Evolutionary conservation across 257 asterid species (phyloP).

Genomic region (Perilla frutescens): DNA sequence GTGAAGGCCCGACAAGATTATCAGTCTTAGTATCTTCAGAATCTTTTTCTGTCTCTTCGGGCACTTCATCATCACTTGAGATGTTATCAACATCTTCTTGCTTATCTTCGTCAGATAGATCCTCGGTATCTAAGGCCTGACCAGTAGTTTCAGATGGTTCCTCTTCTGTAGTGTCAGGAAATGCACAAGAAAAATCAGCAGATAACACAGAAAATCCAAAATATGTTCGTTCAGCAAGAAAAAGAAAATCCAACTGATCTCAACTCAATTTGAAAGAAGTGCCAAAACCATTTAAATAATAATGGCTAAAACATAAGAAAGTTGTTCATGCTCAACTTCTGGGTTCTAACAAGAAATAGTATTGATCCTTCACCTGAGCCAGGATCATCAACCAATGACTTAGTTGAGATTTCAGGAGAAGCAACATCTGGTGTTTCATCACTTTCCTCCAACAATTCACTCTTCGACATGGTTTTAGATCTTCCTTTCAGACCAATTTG

Average conservation of each 20-base stretch:
- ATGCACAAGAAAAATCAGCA: constrained; percentile 23
- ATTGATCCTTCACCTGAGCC: constrained; percentile 54
- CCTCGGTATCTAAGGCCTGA: constrained; percentile 41
- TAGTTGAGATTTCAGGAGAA: constrained; percentile 44
- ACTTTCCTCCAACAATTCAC: constrained; percentile 45
- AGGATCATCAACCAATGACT: constrained; percentile 42
- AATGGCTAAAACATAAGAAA: not conserved
- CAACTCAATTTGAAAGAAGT: not conserved
- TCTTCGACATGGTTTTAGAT: constrained; percentile 43
- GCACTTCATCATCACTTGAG: constrained; percentile 49
- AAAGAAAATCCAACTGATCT: not conserved
- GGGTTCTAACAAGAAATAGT: not conserved
- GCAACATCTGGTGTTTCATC: constrained; percentile 44
- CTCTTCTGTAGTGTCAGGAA: constrained; percentile 41
- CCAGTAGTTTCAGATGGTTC: constrained; percentile 35
- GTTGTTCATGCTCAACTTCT: constrained; percentile 35
- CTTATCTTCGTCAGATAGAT: constrained; percentile 42
- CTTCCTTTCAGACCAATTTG: constrained; percentile 49
- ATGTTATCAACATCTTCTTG: constrained; percentile 50
- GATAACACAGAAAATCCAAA: not conserved
- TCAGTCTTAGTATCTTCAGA: constrained; percentile 55
- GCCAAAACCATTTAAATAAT: not conserved
- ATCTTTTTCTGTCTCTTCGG: constrained; percentile 47
- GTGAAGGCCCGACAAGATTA: constrained; percentile 39
- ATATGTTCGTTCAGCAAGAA: not conserved